phyloP scores from a whole-genome alignment of 176 grass and related monocot species.

The Tuctoria greenei region DNA sequence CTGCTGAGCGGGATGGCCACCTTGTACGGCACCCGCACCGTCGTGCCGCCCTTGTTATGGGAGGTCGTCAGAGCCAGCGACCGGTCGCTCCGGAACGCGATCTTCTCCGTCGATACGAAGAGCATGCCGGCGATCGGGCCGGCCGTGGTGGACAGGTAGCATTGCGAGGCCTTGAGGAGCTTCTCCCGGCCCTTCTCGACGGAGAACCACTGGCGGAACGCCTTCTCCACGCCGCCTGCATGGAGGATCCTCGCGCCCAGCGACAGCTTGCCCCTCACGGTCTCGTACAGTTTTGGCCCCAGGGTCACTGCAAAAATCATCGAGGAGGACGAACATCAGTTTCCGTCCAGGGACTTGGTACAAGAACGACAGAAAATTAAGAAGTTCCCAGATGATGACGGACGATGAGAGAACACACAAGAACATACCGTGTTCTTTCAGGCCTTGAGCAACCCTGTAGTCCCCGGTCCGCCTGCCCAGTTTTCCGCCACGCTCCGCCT shows the following conservation, averaged over 20 bases:
- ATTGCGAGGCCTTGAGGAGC: conserved; percentile 72
- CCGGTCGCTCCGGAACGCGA: conserved; percentile 72
- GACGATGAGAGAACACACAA: not conserved
- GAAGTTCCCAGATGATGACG: not conserved
- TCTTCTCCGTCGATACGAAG: conserved; percentile 59
- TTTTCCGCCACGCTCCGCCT: conserved; percentile 35
- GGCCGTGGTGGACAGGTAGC: conserved; percentile 73
- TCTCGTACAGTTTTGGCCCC: conserved; percentile 71
- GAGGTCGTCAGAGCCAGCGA: conserved; percentile 53
- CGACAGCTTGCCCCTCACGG: conserved; percentile 74
- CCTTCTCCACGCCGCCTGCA: conserved; percentile 75
- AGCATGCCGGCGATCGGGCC: conserved; percentile 79
- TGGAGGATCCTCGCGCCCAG: conserved; percentile 68
- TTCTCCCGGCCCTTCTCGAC: conserved; percentile 52
- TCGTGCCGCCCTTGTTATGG: conserved; percentile 32
- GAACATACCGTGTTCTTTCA: conserved; percentile 73
- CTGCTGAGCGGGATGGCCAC: conserved; percentile 57
- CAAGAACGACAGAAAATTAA: not conserved
- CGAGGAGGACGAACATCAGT: not conserved
- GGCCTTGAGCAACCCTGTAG: conserved; percentile 54
- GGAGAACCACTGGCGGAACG: conserved; percentile 65
- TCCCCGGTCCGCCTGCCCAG: conserved; percentile 48
- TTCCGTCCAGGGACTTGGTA: not conserved
- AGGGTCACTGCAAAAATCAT: conserved; percentile 47
- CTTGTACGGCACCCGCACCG: conserved; percentile 71